phyloP scores from a whole-genome alignment of 495 filamentous ascomycete genomes.

The Aspergillus coremiiformis region DNA sequence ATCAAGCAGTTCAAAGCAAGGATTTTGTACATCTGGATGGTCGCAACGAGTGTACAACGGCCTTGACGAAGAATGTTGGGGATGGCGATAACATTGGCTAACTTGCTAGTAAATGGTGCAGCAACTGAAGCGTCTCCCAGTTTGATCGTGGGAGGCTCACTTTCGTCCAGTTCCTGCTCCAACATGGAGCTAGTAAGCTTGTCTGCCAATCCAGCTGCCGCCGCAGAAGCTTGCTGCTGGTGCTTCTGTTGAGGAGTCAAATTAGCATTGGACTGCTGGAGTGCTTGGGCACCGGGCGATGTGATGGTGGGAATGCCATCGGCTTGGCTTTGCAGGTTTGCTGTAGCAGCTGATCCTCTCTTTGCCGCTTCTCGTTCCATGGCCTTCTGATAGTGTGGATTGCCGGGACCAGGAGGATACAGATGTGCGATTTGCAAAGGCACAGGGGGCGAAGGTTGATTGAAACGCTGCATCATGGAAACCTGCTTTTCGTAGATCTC shows the following conservation, averaged over 20 bases:
- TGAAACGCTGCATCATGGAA: conserved; percentile 83
- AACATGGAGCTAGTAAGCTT: conserved; percentile 83
- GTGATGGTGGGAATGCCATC: conserved; percentile 61
- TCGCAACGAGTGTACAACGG: conserved; percentile 92
- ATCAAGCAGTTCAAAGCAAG: conserved; percentile 97
- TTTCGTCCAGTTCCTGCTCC: conserved; percentile 80
- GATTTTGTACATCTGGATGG: conserved; percentile 99
- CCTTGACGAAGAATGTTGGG: conserved; percentile 98
- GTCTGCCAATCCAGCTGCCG: conserved; percentile 74
- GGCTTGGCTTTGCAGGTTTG: conserved; percentile 29
- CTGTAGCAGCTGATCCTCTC: conserved; percentile 48
- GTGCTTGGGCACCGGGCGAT: conserved; percentile 60
- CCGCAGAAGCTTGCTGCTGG: conserved; percentile 56
- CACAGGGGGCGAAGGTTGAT: conserved; percentile 83
- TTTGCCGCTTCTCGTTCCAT: conserved; percentile 72
- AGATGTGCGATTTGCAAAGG: conserved; percentile 86
- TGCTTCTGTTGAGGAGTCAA: conserved; percentile 50
- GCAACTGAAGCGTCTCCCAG: conserved; percentile 96
- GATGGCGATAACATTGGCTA: conserved; percentile 93
- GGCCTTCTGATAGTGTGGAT: conserved; percentile 94
- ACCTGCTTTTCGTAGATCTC: conserved; percentile 97
- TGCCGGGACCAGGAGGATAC: conserved; percentile 83
- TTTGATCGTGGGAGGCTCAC: conserved; percentile 92
- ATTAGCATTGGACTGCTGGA: conserved; percentile 50
- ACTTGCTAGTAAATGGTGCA: conserved; percentile 94